A percentile compares a stretch with the other conserved stretches of the same genome.
Evolutionary conservation across 1,139 yeast species (phyloP).

Genomic region (Wickerhamiella infanticola): DNA sequence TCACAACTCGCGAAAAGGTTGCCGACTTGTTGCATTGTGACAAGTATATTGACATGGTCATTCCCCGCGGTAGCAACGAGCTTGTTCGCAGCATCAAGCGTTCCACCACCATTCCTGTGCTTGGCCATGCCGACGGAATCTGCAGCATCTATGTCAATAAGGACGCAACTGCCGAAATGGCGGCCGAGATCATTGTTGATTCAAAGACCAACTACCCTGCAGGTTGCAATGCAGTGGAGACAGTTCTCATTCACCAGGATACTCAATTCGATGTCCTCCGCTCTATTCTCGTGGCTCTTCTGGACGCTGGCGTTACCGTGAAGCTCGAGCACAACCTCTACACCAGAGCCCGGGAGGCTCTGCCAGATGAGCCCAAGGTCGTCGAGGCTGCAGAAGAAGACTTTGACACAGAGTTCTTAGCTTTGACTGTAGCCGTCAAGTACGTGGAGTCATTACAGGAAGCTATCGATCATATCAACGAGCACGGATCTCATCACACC

Average conservation of each 20-base stretch:
- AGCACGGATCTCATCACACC: conserved; percentile 91
- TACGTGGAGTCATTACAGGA: conserved; percentile 41
- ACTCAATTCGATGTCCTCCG: conserved; percentile 24
- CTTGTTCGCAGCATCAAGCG: conserved; percentile 74
- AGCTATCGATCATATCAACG: conserved; percentile 73
- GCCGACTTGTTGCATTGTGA: conserved; percentile 74
- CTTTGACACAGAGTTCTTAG: conserved; percentile 69
- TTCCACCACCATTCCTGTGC: conserved; percentile 83
- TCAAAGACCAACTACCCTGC: conserved; percentile 95
- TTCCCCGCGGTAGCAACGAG: conserved; percentile 92
- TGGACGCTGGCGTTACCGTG: conserved; percentile 53
- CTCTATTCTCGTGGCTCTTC: conserved; percentile 34
- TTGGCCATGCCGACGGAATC: conserved; percentile 98
- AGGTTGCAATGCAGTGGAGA: conserved; percentile 94
- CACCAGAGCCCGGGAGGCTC: conserved; percentile 20
- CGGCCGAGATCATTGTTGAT: conserved; percentile 60
- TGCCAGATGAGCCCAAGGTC: conserved; percentile 17
- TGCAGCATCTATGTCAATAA: conserved; percentile 76
- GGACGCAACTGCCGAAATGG: conserved; percentile 61
- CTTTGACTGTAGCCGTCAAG: conserved; percentile 66
- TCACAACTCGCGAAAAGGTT: conserved; percentile 80
- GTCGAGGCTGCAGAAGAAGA: conserved; percentile 34
- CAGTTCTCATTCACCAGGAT: conserved; percentile 49
- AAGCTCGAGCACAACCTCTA: conserved; percentile 48
- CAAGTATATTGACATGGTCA: conserved; percentile 79